These are phyloP conservation scores for Termitomyces sp. DNA, from an alignment of 768 basidiomycete species.

Conservation along the genomic window DNA sequence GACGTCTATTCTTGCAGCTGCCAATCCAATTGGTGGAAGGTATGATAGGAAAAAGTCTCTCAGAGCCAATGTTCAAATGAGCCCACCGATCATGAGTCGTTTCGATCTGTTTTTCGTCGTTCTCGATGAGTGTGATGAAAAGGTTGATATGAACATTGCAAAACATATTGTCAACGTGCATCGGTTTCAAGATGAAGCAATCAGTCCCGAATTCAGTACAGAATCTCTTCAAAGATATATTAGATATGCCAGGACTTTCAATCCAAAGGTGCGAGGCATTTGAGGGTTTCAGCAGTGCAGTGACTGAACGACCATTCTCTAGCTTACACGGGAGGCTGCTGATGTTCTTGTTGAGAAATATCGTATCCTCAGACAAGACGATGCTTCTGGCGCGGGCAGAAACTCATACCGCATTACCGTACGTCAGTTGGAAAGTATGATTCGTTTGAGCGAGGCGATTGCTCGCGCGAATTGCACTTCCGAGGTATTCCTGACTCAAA, in stretches of 20 bases:
- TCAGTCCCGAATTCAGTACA: constrained; percentile 95
- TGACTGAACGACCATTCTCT: constrained; percentile 5
- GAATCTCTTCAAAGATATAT: constrained; percentile 97
- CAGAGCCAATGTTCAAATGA: constrained; percentile 94
- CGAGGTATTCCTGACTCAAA: constrained; percentile 49
- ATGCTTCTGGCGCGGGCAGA: constrained; percentile 78
- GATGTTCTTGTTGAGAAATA: constrained; percentile 95
- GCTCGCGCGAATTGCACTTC: constrained; percentile 93
- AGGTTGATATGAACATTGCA: constrained; percentile 88
- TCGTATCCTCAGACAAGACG: constrained; percentile 86
- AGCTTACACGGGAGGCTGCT: constrained; percentile 92
- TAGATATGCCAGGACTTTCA: constrained; percentile 95
- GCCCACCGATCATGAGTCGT: constrained; percentile 97
- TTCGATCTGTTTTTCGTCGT: constrained; percentile 99
- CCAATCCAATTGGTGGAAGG: constrained; percentile 94
- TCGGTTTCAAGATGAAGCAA: constrained; percentile 90
- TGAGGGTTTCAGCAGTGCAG: neutral
- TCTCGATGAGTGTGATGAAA: constrained; percentile 93
- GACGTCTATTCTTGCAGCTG: constrained; percentile 95
- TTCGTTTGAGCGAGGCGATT: constrained; percentile 95
- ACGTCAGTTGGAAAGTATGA: constrained; percentile 97
- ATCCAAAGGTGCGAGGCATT: constrained; percentile 70
- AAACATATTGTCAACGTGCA: constrained; percentile 98
- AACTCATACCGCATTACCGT: constrained; percentile 98
- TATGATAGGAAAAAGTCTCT: constrained; percentile 94